Percentiles rank a stretch among this genome's conserved stretches.
phyloP scores from a whole-genome alignment of 345 rosid species.

The Camelina hispida region DNA sequence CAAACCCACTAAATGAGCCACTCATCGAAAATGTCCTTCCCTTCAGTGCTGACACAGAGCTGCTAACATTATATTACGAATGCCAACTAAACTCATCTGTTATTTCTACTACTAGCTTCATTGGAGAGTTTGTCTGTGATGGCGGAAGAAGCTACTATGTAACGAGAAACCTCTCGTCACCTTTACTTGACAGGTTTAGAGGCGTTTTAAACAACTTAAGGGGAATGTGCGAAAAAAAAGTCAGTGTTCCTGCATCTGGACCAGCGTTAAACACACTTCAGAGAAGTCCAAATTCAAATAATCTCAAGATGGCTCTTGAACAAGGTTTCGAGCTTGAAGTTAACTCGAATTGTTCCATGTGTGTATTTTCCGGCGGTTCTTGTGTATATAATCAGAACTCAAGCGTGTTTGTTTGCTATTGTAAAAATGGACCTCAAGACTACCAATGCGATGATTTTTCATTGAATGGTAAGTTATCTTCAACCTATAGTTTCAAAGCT shows the following conservation, averaged over 20 bases:
- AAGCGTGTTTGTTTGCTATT: background rate
- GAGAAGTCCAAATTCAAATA: background rate
- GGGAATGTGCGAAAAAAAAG: background rate
- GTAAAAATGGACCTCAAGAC: background rate
- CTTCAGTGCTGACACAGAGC: background rate
- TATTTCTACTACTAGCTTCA: background rate
- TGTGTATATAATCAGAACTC: conserved; percentile 4
- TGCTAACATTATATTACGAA: background rate
- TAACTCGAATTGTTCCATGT: background rate
- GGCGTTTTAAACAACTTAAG: background rate
- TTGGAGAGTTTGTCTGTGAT: background rate
- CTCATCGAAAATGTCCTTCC: background rate
- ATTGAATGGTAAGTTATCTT: background rate
- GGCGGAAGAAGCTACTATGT: background rate
- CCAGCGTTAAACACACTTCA: background rate
- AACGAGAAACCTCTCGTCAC: background rate
- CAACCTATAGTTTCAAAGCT: background rate
- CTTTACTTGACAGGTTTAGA: background rate
- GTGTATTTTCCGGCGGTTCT: background rate
- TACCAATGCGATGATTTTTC: background rate
- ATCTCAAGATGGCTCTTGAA: background rate
- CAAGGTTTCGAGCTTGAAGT: background rate
- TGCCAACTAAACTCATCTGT: background rate
- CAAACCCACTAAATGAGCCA: background rate
- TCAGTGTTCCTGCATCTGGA: background rate